Base-by-base conservation (phyloP, 257 asterid genomes). In the Solanum bukasovii region DNA sequence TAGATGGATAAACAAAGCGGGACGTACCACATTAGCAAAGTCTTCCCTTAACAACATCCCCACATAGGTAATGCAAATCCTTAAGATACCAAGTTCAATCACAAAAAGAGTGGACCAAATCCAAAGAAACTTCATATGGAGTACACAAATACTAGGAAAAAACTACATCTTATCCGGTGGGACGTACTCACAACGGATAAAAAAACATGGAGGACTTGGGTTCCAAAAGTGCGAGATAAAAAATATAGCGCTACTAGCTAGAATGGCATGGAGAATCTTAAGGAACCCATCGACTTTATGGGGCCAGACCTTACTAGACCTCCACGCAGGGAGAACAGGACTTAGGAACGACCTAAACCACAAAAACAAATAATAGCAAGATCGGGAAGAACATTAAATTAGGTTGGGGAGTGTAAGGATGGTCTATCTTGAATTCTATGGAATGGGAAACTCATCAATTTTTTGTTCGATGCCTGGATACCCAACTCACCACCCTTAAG, bases 141-240 rank as follows among this genome's bases (percentile, higher is more conserved):
- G n/a, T 7, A 56, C 65, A 56, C 11, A 6, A 20, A 56, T 7
- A 56, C 4, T 7, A 18, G 20, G 23, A 52, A 18, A 16, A 56
- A 56, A 7, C 21, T 18, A 7, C 65, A 56, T 20, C n/a, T 18
- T 7, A 6, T 56, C 7, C 0, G 20, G 3, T 56, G 10, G 10
- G n/a, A 56, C 0, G 1, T 6, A 56, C n/a, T 56, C 23, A 56
- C 4, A 18, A 56, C 0, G 1, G 9, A 18, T 12, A 1, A 3
- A 56, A 56, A 20, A 18, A 18, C 1, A 6, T 56, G 9, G n/a
- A 0, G 1, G 65, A 18, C 0, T 56, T 4, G 23, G 21, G 3
- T 9, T 56, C 0, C 63, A 18, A 6, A 52, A 18, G 7, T 16
- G 9, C 1, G 8, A 3, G 4, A 2, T 18, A 3, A 52, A 16